phyloP scores from a whole-genome alignment of 345 rosid genomes.

The Psidium friedrichsthalianum region DNA sequence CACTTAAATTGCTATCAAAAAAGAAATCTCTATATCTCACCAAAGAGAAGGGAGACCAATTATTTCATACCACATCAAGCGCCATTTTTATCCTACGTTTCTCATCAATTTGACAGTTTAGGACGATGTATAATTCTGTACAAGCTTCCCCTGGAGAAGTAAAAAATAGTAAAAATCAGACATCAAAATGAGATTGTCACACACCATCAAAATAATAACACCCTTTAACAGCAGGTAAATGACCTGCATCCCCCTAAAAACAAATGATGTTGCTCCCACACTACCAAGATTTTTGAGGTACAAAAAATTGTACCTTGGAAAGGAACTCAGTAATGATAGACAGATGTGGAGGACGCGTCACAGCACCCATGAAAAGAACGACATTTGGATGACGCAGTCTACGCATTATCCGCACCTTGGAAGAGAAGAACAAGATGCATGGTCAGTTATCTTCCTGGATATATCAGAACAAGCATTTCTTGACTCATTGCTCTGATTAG shows the following conservation, averaged over 20 bases:
- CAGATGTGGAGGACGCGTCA: conserved; percentile 98
- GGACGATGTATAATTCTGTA: conserved; percentile 91
- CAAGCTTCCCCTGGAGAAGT: conserved; percentile 76
- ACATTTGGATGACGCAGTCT: conserved; percentile 99
- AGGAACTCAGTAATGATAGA: conserved; percentile 94
- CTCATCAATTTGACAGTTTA: conserved; percentile 86
- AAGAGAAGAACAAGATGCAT: conserved; percentile 2
- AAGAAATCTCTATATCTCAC: background rate
- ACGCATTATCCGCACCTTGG: conserved; percentile 93
- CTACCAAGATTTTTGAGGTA: background rate
- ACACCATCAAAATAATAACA: background rate
- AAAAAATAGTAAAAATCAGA: conserved; percentile 3
- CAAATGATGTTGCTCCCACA: background rate
- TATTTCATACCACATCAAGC: conserved; percentile 83
- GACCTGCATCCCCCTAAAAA: background rate
- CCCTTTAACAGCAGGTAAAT: background rate
- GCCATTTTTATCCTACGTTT: conserved; percentile 95
- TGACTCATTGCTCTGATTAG: background rate
- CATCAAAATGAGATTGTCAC: background rate
- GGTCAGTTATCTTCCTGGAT: background rate
- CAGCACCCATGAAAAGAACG: conserved; percentile 96
- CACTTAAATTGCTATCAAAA: background rate
- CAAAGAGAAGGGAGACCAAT: background rate
- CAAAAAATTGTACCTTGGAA: conserved; percentile 55
- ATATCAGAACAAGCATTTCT: background rate